phyloP scores from a whole-genome alignment of 306 rosid genomes.

The Dryas drummondii region DNA sequence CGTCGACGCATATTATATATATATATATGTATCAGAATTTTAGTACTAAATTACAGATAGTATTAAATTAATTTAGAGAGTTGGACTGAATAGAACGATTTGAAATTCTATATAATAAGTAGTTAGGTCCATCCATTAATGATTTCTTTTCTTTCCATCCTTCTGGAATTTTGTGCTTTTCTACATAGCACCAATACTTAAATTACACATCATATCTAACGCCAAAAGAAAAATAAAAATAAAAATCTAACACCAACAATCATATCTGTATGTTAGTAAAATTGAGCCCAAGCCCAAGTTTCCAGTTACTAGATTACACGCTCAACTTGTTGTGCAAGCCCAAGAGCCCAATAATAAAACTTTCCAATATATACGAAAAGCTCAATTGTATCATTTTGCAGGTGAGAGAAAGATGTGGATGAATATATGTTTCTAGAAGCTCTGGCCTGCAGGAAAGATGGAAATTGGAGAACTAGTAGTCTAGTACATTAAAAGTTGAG shows the following conservation, averaged over 20 bases:
- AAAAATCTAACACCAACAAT: no score
- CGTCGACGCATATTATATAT: background rate
- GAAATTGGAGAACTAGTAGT: constrained; percentile 6
- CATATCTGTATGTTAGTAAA: background rate
- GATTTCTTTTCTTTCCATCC: no score
- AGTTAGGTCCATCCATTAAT: no score
- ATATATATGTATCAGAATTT: background rate
- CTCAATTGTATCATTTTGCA: background rate
- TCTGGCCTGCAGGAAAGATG: constrained; percentile 16
- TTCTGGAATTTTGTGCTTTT: no score
- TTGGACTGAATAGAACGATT: no score
- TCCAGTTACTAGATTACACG: background rate
- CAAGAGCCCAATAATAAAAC: background rate
- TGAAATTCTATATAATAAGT: no score
- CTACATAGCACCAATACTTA: no score
- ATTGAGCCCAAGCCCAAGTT: background rate
- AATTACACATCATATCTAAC: no score
- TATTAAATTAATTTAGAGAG: background rate
- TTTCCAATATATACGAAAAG: background rate
- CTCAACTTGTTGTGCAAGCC: background rate
- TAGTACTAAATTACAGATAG: background rate
- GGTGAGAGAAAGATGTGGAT: background rate
- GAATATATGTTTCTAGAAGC: constrained; percentile 49
- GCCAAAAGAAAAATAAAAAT: no score
- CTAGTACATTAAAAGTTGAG: constrained; percentile 37